Evolutionary conservation across 345 rosid species (phyloP).

Genomic region (Eucalyptus brandiana): DNA sequence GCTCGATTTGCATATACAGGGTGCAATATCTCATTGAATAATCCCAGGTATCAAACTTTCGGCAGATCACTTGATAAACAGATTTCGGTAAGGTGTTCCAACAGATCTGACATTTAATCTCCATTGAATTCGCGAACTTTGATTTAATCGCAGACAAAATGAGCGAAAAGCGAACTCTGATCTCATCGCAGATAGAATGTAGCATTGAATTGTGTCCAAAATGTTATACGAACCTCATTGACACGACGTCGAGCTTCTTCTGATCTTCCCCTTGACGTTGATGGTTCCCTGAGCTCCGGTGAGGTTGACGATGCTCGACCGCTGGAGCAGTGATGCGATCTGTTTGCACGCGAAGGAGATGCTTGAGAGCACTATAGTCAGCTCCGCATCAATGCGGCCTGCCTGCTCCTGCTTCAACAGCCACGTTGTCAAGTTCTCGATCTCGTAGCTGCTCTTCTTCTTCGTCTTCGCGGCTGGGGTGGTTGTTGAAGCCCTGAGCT

Average conservation of each 20-base stretch:
- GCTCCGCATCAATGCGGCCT: constrained; percentile 21
- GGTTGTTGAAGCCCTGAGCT: background rate
- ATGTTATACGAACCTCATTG: constrained; percentile 8
- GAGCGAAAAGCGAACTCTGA: background rate
- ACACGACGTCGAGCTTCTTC: constrained; percentile 33
- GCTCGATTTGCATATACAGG: background rate
- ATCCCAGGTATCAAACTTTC: background rate
- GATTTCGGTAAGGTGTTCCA: background rate
- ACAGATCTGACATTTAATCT: background rate
- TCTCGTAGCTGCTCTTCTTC: constrained; percentile 4
- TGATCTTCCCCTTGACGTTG: constrained; percentile 27
- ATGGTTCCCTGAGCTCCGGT: constrained; percentile 26
- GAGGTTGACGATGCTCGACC: constrained; percentile 17
- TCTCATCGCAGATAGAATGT: background rate
- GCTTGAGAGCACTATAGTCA: constrained; percentile 24
- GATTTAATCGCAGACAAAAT: background rate
- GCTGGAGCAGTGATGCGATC: constrained; percentile 21
- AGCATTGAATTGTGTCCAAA: background rate
- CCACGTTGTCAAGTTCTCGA: constrained; percentile 18
- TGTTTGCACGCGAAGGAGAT: constrained; percentile 22
- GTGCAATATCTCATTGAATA: background rate
- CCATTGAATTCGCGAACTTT: background rate
- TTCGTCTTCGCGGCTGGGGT: background rate
- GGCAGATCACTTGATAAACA: background rate
- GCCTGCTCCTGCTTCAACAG: constrained; percentile 23